Base-by-base conservation (phyloP, 352 stramenopile species). In the Lagenidium giganteum region DNA sequence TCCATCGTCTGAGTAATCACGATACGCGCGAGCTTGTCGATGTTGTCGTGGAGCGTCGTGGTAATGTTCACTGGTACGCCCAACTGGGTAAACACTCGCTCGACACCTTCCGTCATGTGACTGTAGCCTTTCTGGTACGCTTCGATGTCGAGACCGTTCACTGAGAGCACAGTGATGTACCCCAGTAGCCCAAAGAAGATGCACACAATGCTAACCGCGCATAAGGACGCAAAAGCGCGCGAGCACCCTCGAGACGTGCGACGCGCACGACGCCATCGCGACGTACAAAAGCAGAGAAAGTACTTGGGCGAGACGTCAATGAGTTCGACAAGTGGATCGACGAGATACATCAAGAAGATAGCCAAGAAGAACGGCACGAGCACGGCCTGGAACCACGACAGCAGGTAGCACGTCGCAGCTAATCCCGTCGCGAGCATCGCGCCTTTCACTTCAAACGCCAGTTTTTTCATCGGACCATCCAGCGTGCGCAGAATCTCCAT, bases 1-100 rank as follows among this genome's bases (percentile, higher is more conserved):
- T 94, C 79, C 82, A 94, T 94, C 8, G 75, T 91, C 59, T 94
- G 68, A 12, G 82, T 94, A 47, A 94, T 73, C 39, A 90, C 75
- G 22, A 92, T 60, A 27, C 79, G 75, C 16, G 80, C 82, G 20
- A 94, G 44, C 60, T 94, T 94, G 64, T 94, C 79, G 39, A 94
- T 77, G 47, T 94, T 94, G 61, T 94, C 82, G 47, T 94, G 82
- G 41, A 94, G 67, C 43, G 82, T 94, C 44, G 80, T 92, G 7
- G 82, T 94, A 51, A 94, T 94, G 55, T 92, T 94, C 34, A 87
- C 70, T 6, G 82, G 79, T 20, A 94, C 50, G 24, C 82, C 82
- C 37, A 94, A 82, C 48, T 87, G 77, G 5, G 65, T 62, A 8
- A 84, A 57, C 16, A 94, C 49, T 18, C 60, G 48, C 48, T 94